Base-by-base conservation (phyloP, 495 filamentous ascomycete species). In the Aspergillus baeticus region DNA sequence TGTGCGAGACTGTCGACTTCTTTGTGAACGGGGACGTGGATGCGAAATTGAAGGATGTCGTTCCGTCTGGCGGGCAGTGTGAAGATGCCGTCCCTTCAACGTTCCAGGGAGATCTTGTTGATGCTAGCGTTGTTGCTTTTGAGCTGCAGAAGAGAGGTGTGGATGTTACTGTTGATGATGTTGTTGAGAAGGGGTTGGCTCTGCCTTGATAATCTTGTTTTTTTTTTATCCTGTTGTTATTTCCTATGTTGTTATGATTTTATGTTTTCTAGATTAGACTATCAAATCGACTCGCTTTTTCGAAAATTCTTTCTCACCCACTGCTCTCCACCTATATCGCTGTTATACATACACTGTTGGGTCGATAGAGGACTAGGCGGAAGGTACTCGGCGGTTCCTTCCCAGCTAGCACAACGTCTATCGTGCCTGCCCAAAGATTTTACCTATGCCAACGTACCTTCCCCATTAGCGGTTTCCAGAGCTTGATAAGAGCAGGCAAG, bases 91-190 rank as follows among this genome's bases (percentile, higher is more conserved):
- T 66, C 18, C 60, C 74, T 8, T 18, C 39, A 7, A 37, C 15
- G 35, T 55, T 55, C 21, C 23, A 68, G 72, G 39, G 70, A 68
- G 23, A 33, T 74, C 13, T 69, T 75, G 23, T 52, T 47, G 21
- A 63, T 72, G 54, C 57, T 64, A 49, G 54, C 53, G 1, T 29
- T 58, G 13, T 35, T 53, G 34, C 49, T 56, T 31, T 68, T 71
- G 11, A 42, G 68, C 17, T 48, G 5, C 54, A 57, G 43, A 36
- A 54, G 54, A 34, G 62, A 62, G 35, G 55, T 71, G 0, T 60
- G 35, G 29, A 57, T 56, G 10, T 80, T 73, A 78, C 78, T 79
- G 55, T 78, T 76, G 17, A 60, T 15, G 69, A 78, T 34, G 48
- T 52, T 2, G 54, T 72, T 42, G 22, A 51, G 31, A 20, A 14